Evolutionary conservation across 306 rosid species (phyloP).

Genomic region (Lithocarpus polystachyus): DNA sequence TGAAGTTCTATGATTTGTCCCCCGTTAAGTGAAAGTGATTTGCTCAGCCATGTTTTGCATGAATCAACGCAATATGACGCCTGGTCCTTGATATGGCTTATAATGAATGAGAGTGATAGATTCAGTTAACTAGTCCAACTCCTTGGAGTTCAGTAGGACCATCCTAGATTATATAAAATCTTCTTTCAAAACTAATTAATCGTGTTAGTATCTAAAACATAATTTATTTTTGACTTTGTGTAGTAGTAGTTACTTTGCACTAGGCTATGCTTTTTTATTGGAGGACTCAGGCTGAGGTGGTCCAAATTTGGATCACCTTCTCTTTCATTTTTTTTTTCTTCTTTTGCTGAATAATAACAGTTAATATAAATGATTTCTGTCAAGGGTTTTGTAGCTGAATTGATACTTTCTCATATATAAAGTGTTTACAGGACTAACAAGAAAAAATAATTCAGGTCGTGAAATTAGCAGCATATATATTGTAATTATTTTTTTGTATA

Average conservation of each 20-base stretch:
- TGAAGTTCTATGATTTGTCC: neutral
- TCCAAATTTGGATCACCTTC: neutral
- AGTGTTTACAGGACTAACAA: too few species aligned
- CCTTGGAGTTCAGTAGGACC: constrained; percentile 16
- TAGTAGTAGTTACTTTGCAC: neutral
- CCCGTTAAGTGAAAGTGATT: neutral
- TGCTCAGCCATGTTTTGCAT: neutral
- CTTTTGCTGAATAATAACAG: too few species aligned
- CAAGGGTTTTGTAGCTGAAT: too few species aligned
- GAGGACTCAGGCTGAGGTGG: neutral
- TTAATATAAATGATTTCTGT: too few species aligned
- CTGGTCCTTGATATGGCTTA: neutral
- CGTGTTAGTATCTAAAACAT: neutral
- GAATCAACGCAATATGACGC: neutral
- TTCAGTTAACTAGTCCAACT: neutral
- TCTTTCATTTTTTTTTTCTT: neutral
- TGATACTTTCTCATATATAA: fast-evolving
- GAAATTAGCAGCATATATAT: neutral
- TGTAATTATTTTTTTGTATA: neutral
- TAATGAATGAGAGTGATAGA: neutral
- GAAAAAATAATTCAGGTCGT: fast-evolving
- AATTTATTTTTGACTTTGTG: neutral
- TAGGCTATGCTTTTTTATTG: neutral
- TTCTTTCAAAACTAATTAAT: neutral
- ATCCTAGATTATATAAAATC: constrained; percentile 11